Base-by-base conservation (phyloP, 1,284 basidiomycete genomes). In the Moesziomyces globuligerus region DNA sequence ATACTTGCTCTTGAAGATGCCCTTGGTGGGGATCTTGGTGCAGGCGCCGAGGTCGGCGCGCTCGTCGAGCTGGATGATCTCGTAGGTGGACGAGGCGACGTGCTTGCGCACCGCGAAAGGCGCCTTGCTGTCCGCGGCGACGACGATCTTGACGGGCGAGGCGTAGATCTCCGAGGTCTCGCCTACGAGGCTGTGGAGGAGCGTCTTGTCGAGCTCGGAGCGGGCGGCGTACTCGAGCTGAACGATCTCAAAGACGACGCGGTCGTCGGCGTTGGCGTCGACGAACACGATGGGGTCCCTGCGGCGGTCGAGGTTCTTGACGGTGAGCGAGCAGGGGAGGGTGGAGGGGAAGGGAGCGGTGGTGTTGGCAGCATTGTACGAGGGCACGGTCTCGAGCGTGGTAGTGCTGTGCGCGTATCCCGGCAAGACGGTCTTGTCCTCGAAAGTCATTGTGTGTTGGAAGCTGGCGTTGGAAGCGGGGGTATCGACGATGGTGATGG, bases 1-100 rank as follows among this genome's bases (percentile, higher is more conserved):
- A 41, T 70, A 70, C 34, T 70, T 70, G 56, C 44, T 60, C 57
- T 66, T 71, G 53, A 71, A 71, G 7, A 71, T 44, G 44, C 68
- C 68, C 39, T 66, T 71, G 32, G 61, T 66, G 18, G 26, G 10
- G 40, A 71, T 71, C 62, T 71, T 71, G 41, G 61, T 65, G 49
- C 49, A 60, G 15, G 39, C 53, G 38, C 57, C 68, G 29, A 66
- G 52, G 37, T 46, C 49, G 18, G 46, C 61, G 24, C 66, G 57
- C 1, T 57, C 38, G 18, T 50, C 57, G 23, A 66, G 50, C 41
- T 66, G 36, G 50, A 71, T 66, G 28, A 71, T 23, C 21, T 71
- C 61, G 54, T 71, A 71, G 3, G 68, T 61, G 26, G 53, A 53
- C 3, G 61, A 66, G n/a, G 68, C 61, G n/a, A 71, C 49, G 26